phyloP scores from a whole-genome alignment of 1,284 basidiomycete genomes.

The Afroboletus lepidellus region DNA sequence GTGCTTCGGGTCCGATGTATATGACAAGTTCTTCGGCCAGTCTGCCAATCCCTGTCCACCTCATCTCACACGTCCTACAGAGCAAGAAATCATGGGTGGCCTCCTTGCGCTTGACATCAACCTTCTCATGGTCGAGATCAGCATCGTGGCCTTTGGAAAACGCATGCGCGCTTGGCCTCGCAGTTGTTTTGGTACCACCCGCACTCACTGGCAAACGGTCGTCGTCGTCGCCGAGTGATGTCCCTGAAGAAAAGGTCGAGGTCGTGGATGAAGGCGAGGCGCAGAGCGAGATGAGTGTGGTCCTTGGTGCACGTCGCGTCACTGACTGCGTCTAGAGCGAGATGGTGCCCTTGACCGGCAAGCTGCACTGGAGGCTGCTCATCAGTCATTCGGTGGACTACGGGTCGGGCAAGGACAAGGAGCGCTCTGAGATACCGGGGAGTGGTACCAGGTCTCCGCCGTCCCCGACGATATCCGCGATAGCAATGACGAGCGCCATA shows the following conservation, averaged over 20 bases:
- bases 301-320: background rate
- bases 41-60: conserved; percentile 9
- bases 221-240: conserved; percentile 59
- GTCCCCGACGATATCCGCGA: conserved; percentile 9
- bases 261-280: conserved; percentile 56
- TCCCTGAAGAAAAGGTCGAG: conserved; percentile 36
- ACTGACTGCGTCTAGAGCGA: conserved; percentile 41
- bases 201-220: conserved; percentile 46
- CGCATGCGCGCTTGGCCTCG: conserved; percentile 68
- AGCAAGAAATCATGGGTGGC: conserved; percentile 98
- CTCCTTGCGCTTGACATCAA: conserved; percentile 91
- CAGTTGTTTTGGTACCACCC: conserved; percentile 31
- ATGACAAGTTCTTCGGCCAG: conserved; percentile 83
- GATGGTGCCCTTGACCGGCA: conserved; percentile 32
- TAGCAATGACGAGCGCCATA: background rate
- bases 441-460: conserved; percentile 25
- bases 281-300: conserved; percentile 63
- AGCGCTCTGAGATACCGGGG: conserved; percentile 21
- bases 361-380: conserved; percentile 45
- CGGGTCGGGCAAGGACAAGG: conserved; percentile 38
- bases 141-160: conserved; percentile 92
- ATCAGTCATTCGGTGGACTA: conserved; percentile 58
- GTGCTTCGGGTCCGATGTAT: conserved; percentile 83
- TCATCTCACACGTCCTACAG: conserved; percentile 38
- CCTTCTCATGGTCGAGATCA: conserved; percentile 93